phyloP scores from a whole-genome alignment of 31 red algal species.

The Porphyra umbilicalis region DNA sequence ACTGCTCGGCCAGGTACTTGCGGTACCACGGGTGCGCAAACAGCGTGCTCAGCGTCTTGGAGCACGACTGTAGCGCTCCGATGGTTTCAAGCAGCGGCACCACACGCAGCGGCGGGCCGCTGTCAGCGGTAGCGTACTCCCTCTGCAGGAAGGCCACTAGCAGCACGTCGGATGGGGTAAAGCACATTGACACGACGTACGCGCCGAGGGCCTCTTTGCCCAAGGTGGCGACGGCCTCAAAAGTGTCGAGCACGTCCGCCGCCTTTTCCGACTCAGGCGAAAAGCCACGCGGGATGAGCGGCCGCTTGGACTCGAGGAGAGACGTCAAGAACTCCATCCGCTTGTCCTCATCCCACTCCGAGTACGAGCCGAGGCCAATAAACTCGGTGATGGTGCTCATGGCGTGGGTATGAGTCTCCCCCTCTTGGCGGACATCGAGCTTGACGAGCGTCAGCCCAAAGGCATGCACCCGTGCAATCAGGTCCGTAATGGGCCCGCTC shows the following conservation, averaged over 20 bases:
- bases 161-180: constrained; percentile 79
- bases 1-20: constrained; percentile 35
- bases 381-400: constrained; percentile 66
- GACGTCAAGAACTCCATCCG: constrained; percentile 57
- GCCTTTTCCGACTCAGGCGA: constrained; percentile 44
- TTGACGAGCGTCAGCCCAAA: constrained; percentile 87
- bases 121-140: constrained; percentile 34
- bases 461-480: constrained; percentile 80
- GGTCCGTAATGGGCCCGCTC: constrained; percentile 58
- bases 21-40: constrained; percentile 68
- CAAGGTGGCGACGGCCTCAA: constrained; percentile 41
- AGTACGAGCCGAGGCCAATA: constrained; percentile 46
- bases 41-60: constrained; percentile 45
- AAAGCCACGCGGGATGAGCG: constrained; percentile 70
- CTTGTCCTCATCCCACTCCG: constrained; percentile 57
- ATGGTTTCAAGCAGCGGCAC: constrained; percentile 95
- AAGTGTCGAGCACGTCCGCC: constrained; percentile 76
- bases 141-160: constrained; percentile 83
- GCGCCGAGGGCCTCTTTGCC: constrained; percentile 70
- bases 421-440: constrained; percentile 88
- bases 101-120: constrained; percentile 29
- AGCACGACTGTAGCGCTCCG: constrained; percentile 40
- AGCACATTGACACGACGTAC: constrained; percentile 97
- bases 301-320: constrained; percentile 47
- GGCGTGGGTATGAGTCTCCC: constrained; percentile 68